phyloP scores from a whole-genome alignment of 495 filamentous ascomycete genomes.

The Halenospora varia region DNA sequence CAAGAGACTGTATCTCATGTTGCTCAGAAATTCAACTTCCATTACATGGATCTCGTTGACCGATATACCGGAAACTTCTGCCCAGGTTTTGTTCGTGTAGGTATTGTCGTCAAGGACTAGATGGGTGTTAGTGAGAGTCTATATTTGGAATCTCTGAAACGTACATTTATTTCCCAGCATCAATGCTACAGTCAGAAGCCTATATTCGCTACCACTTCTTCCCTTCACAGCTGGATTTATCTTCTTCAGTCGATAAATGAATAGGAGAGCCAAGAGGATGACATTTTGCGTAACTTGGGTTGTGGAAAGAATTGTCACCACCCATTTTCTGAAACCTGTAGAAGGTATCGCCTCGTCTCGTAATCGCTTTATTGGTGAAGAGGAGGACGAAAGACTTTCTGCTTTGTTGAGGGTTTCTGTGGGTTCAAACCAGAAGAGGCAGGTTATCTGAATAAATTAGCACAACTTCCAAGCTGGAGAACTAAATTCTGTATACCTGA shows the following conservation, averaged over 20 bases:
- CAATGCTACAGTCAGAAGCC: constrained; percentile 91
- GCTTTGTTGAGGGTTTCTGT: constrained; percentile 68
- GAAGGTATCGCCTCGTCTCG: constrained; percentile 70
- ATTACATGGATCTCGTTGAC: constrained; percentile 97
- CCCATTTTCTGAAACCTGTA: constrained; percentile 87
- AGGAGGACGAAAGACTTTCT: constrained; percentile 54
- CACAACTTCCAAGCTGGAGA: background rate
- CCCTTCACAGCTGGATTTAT: constrained; percentile 83
- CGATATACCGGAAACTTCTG: constrained; percentile 92
- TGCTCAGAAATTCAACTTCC: constrained; percentile 99
- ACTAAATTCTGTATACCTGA: constrained; percentile 52
- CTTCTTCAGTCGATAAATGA: constrained; percentile 90
- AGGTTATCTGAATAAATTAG: constrained; percentile 64
- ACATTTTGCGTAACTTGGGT: constrained; percentile 98
- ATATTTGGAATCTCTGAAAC: constrained; percentile 23
- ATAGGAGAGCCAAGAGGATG: constrained; percentile 82
- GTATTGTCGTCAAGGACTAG: constrained; percentile 95
- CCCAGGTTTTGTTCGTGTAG: constrained; percentile 99
- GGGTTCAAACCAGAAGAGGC: constrained; percentile 98
- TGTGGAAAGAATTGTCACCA: constrained; percentile 81
- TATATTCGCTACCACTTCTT: constrained; percentile 89
- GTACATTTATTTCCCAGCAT: constrained; percentile 99
- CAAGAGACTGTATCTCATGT: constrained; percentile 92
- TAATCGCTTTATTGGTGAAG: constrained; percentile 48
- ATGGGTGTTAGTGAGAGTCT: constrained; percentile 12